Base-by-base conservation (phyloP, 2,329 filamentous ascomycete species). In the Colletotrichum spinosum region DNA sequence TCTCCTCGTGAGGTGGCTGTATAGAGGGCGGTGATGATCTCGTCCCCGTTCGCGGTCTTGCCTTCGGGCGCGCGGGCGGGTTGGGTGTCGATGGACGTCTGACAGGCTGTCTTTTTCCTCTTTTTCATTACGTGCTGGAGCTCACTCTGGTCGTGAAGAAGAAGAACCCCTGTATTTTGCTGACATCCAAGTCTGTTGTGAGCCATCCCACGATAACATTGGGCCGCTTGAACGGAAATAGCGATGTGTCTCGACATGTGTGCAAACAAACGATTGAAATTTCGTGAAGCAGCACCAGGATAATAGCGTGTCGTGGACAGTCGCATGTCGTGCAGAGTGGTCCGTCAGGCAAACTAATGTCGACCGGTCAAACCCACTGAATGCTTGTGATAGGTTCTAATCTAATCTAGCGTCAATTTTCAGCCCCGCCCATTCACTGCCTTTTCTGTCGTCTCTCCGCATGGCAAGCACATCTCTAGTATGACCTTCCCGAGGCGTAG, bases 1-100 rank as follows among this genome's bases (percentile, higher is more conserved):
- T 48, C 50, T 59, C 60, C 66, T 34, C 6, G 3, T 65, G 70
- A 17, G 10, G 38, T 12, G 6, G 78, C 86, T 90, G 90, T 92
- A 92, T 88, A 94, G 91, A 91, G 87, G 89, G 90, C 90, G 90
- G 89, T 55, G 91, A 96, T 96, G 93, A 97, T 96, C 92, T 96
- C 91, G 85, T 90, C 91, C 92, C 90, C 81, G 84, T 84, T 77
- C 38, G 82, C 78, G 81, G 86, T 90, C 86, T 87, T 87, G 89
- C 88, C 88, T 89, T 94, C 83, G 92, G 91, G 90, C 91, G 86
- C 87, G 83, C 81, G 83, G 81, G 80, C 83, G 83, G 91, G 91
- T 91, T 92, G 92, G 92, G 91, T 88, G 86, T 87, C 84, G 92
- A 91, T 84, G 91, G 90, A 92, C 88, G 91, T 94, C 92, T 96